A percentile compares a stretch with the other conserved stretches of the same genome.
Evolutionary conservation across 2,329 filamentous ascomycete genomes (phyloP).

Genomic region (Aureobasidium melanogenum): DNA sequence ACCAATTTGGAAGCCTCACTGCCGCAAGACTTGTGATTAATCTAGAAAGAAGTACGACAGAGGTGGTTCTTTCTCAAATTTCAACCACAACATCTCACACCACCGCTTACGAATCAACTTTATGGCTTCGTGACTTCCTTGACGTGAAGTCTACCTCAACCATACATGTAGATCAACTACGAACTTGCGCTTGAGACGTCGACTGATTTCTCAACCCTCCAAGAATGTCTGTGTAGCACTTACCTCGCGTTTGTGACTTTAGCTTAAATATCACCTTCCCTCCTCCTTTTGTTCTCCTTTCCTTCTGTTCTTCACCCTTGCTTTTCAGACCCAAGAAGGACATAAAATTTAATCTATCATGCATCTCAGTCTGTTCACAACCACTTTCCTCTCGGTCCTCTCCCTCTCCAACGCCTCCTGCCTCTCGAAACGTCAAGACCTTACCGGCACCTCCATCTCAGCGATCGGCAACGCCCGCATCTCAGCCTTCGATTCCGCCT

Average conservation of each 20-base stretch:
- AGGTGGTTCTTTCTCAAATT: neutral
- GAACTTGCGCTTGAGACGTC: neutral
- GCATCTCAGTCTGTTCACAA: neutral
- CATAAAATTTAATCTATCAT: neutral
- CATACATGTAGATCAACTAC: neutral
- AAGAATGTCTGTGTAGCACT: neutral
- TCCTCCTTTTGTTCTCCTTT: too few relatives aligned
- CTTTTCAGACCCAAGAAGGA: neutral
- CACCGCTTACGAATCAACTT: neutral
- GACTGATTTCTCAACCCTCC: neutral
- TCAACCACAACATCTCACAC: neutral
- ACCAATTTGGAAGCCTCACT: neutral
- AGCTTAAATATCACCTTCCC: neutral
- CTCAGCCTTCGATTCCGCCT: constrained; percentile 1
- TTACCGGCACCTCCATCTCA: neutral
- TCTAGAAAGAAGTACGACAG: neutral
- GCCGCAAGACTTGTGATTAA: neutral
- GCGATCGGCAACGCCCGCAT: neutral
- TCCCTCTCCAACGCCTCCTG: neutral
- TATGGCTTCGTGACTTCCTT: neutral
- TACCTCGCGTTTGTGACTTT: too few relatives aligned
- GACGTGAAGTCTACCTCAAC: neutral
- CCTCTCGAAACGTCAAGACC: neutral
- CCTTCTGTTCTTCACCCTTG: neutral
- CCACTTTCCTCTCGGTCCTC: neutral